Evolutionary conservation across 2,329 filamentous ascomycete species (phyloP).

Genomic region (Talaromyces sp.): DNA sequence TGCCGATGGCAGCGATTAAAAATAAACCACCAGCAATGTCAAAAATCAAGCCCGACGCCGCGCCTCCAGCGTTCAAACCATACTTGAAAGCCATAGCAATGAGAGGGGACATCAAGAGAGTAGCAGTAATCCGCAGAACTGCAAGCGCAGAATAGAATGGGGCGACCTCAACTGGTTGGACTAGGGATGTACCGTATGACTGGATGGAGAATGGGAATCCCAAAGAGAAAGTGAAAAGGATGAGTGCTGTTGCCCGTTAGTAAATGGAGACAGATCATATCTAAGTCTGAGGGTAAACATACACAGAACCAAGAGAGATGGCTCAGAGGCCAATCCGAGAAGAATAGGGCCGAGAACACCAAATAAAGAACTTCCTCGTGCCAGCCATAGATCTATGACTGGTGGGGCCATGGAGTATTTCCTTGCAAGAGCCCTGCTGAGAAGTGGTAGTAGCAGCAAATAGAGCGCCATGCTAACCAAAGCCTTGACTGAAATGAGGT

Average conservation of each 20-base stretch:
- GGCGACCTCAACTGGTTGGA: slow-evolving; percentile 4
- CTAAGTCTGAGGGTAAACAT: background rate
- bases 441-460: background rate
- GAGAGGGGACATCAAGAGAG: background rate
- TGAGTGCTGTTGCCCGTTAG: background rate
- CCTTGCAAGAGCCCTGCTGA: background rate
- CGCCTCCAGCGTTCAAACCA: background rate
- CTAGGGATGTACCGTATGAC: background rate
- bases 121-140: background rate
- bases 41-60: background rate
- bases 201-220: slow-evolving; percentile 3
- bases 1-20: background rate
- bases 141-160: slow-evolving; percentile 4
- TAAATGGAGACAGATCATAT: background rate
- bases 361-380: slow-evolving; percentile 3
- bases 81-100: slow-evolving; percentile 1
- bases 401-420: background rate
- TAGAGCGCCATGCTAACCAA: background rate
- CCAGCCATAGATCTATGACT: slow-evolving; percentile 3
- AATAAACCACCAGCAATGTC: background rate
- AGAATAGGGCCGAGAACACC: background rate
- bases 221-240: slow-evolving; percentile 2
- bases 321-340: background rate
- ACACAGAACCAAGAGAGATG: background rate
- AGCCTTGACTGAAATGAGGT: background rate